Conservation (phyloP, 2,329 filamentous ascomycete genomes). For the Ceratocystis huliohia region DNA sequence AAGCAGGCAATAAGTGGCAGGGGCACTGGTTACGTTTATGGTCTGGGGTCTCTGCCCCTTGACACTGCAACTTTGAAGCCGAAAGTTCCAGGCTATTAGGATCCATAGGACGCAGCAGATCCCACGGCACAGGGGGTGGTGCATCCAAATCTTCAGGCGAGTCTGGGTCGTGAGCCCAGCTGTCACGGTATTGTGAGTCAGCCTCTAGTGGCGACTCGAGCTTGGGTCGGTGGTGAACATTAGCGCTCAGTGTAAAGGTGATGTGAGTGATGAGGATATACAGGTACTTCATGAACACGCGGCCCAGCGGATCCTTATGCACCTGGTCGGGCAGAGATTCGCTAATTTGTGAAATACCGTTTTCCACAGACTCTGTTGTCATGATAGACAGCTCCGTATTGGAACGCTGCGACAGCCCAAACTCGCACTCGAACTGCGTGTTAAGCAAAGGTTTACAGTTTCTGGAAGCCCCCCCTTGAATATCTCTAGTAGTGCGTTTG, state of each 20-base stretch:
- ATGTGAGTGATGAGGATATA: slow-evolving; percentile 16
- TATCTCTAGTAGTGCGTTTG: background rate
- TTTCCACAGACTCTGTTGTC: slow-evolving; percentile 11
- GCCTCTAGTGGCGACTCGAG: slow-evolving; percentile 2
- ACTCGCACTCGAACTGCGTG: background rate
- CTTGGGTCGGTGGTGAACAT: slow-evolving; percentile 18
- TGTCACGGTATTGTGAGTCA: slow-evolving; percentile 1
- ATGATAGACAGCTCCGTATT: slow-evolving; percentile 12
- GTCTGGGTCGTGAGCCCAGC: slow-evolving; percentile 24
- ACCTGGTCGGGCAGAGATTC: slow-evolving; percentile 6
- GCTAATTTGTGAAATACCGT: slow-evolving; percentile 11
- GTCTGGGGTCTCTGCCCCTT: slow-evolving; percentile 19
- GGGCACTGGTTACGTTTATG: slow-evolving; percentile 26
- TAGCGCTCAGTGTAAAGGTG: background rate
- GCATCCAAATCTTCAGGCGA: slow-evolving; percentile 22
- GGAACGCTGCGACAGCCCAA: background rate
- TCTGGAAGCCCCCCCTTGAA: background rate
- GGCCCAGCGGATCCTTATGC: background rate
- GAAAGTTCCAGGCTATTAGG: background rate
- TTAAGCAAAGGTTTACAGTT: background rate
- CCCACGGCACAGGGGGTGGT: slow-evolving; percentile 34
- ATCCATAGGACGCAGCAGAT: slow-evolving; percentile 34
- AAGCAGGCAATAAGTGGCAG: slow-evolving; percentile 25
- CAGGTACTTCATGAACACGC: slow-evolving; percentile 17
- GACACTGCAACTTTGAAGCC: background rate